Percentiles rank a stretch among this genome's conserved stretches.
phyloP scores from a whole-genome alignment of 306 rosid species.

The Dryas alaskensis region DNA sequence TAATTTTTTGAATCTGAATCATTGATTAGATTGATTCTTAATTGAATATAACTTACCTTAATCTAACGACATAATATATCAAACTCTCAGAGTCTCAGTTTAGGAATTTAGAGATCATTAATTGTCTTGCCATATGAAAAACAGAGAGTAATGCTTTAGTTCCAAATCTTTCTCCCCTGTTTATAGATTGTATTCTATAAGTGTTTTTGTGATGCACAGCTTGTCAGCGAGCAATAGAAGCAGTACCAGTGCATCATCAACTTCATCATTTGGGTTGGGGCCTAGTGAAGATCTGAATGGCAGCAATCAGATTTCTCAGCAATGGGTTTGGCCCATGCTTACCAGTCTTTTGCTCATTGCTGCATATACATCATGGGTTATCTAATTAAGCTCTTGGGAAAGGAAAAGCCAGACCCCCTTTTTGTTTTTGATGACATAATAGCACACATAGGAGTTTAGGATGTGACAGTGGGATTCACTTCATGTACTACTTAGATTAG shows the following conservation, averaged over 20 bases:
- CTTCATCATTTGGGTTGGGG: constrained; percentile 43
- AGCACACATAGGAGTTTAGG: too few relatives aligned
- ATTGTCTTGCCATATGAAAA: too few relatives aligned
- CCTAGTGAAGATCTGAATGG: constrained; percentile 55
- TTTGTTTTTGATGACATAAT: too few relatives aligned
- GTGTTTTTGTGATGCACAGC: constrained; percentile 42
- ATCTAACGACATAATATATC: too few relatives aligned
- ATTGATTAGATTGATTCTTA: too few relatives aligned
- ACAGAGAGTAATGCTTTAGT: too few relatives aligned
- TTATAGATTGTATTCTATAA: background rate
- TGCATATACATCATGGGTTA: constrained; percentile 16
- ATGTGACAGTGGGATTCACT: background rate
- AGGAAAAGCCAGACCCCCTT: background rate
- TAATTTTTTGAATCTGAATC: too few relatives aligned
- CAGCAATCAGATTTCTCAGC: constrained; percentile 27
- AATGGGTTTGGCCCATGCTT: constrained; percentile 49
- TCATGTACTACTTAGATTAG: background rate
- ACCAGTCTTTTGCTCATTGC: constrained; percentile 34
- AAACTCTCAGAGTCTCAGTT: too few relatives aligned
- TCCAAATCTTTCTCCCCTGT: too few relatives aligned
- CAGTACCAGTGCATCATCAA: constrained; percentile 40
- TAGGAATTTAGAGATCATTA: too few relatives aligned
- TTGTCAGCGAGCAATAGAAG: constrained; percentile 49
- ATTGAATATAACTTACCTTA: too few relatives aligned
- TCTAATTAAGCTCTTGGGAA: background rate